Evolutionary conservation across 192 early-diverging fungal species (phyloP).

Genomic region (Funneliformis mosseae): DNA sequence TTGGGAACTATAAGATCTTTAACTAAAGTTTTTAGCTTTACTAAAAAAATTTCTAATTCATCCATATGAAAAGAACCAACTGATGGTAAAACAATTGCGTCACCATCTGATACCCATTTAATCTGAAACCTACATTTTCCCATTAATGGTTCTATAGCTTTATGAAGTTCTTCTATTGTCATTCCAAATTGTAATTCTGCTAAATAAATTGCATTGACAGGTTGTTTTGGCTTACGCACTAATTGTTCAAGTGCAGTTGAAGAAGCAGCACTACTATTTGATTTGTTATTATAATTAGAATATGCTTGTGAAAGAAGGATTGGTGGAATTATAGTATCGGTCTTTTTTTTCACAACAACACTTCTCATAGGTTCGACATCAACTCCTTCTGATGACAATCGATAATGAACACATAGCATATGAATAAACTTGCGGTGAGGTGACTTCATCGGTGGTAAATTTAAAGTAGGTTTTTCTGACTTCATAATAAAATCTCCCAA

Average conservation of each 20-base stretch:
- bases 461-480: slow-evolving; percentile 48
- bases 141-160: slow-evolving; percentile 43
- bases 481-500: slow-evolving; percentile 53
- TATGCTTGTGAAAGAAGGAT: slow-evolving; percentile 48
- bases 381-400: slow-evolving; percentile 70
- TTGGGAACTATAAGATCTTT: slow-evolving; percentile 41
- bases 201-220: slow-evolving; percentile 63
- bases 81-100: slow-evolving; percentile 51
- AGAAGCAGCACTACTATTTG: not conserved
- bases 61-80: slow-evolving; percentile 51
- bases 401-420: slow-evolving; percentile 73
- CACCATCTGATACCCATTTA: slow-evolving; percentile 57
- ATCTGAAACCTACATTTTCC: slow-evolving; percentile 21
- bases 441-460: slow-evolving; percentile 71
- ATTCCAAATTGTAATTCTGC: slow-evolving; percentile 56
- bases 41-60: slow-evolving; percentile 51
- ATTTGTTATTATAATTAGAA: slow-evolving; percentile 6
- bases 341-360: slow-evolving; percentile 61
- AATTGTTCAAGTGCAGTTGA: slow-evolving; percentile 35
- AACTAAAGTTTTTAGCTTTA: slow-evolving; percentile 43
- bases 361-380: slow-evolving; percentile 79
- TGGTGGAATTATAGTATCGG: slow-evolving; percentile 35
- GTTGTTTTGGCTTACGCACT: slow-evolving; percentile 45
- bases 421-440: slow-evolving; percentile 71
- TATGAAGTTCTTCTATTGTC: slow-evolving; percentile 50